These are phyloP conservation scores for Aspergillus ochraceoroseus DNA, from an alignment of 2,329 filamentous ascomycete species.

Conservation along the genomic window DNA sequence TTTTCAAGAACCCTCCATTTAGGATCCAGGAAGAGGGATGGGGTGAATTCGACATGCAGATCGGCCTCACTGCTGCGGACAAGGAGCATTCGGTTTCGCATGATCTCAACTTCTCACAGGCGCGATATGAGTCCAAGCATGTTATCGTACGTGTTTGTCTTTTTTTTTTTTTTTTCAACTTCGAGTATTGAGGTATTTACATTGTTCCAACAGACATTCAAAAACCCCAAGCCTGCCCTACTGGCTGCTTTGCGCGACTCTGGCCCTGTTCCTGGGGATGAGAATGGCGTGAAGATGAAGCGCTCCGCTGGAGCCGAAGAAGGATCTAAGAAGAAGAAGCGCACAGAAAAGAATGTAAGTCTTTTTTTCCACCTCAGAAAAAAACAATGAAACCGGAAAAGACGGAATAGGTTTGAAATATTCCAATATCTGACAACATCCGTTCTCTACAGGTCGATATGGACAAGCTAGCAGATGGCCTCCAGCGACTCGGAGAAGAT, in stretches of 20 bases:
- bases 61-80: slow-evolving; percentile 75
- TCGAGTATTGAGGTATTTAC: neutral
- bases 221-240: slow-evolving; percentile 85
- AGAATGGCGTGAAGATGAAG: slow-evolving; percentile 61
- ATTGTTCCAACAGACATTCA: slow-evolving; percentile 59
- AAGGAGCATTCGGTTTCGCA: slow-evolving; percentile 81
- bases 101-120: slow-evolving; percentile 83
- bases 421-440: neutral
- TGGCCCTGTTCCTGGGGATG: slow-evolving; percentile 73
- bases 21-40: slow-evolving; percentile 89
- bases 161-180: neutral
- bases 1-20: slow-evolving; percentile 80
- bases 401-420: no score
- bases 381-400: neutral
- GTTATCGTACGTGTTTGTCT: slow-evolving; percentile 52
- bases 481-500: slow-evolving; percentile 86
- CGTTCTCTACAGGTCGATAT: slow-evolving; percentile 61
- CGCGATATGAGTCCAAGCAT: slow-evolving; percentile 78
- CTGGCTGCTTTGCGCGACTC: slow-evolving; percentile 74
- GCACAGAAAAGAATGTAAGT: slow-evolving; percentile 56
- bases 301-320: slow-evolving; percentile 52
- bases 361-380: neutral
- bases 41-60: slow-evolving; percentile 96
- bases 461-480: slow-evolving; percentile 90
- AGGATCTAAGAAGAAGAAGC: slow-evolving; percentile 70